These are phyloP conservation scores for Neurospora tetrasperma DNA, from an alignment of 495 filamentous ascomycete species.

Conservation along the genomic window DNA sequence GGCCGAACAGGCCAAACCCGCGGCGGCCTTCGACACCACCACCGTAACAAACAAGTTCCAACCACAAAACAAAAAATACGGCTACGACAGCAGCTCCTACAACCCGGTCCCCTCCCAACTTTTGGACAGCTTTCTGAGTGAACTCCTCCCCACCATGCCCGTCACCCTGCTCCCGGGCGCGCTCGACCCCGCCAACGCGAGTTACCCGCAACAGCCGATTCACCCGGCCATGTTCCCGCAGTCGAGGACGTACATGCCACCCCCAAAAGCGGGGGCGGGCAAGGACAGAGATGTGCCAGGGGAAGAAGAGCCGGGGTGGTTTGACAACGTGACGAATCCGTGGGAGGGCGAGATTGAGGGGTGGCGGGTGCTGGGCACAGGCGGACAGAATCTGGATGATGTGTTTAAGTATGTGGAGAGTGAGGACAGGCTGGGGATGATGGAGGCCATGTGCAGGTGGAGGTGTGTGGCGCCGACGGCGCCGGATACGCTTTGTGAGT, in stretches of 20 bases:
- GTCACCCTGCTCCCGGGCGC: slow-evolving; percentile 70
- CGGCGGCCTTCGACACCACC: slow-evolving; percentile 19
- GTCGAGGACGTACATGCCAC: slow-evolving; percentile 53
- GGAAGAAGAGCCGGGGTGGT: slow-evolving; percentile 52
- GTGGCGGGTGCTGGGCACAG: slow-evolving; percentile 71
- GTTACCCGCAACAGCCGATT: slow-evolving; percentile 72
- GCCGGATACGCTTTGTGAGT: slow-evolving; percentile 89
- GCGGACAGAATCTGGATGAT: slow-evolving; percentile 90
- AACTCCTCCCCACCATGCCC: slow-evolving; percentile 71
- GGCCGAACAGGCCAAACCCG: slow-evolving; percentile 11
- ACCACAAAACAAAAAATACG: slow-evolving; percentile 63
- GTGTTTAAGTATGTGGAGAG: slow-evolving; percentile 78
- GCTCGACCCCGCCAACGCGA: slow-evolving; percentile 68
- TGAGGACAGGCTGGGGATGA: slow-evolving; percentile 67
- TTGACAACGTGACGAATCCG: slow-evolving; percentile 87
- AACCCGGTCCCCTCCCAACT: slow-evolving; percentile 73
- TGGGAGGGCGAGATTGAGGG: slow-evolving; percentile 85
- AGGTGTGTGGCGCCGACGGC: slow-evolving; percentile 87
- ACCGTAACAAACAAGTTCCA: slow-evolving; percentile 27
- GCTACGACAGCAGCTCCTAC: slow-evolving; percentile 82
- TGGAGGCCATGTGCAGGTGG: slow-evolving; percentile 90
- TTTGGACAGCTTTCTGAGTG: slow-evolving; percentile 72
- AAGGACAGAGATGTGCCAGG: not conserved
- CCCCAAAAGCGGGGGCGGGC: slow-evolving; percentile 17
- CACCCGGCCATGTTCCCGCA: slow-evolving; percentile 75